phyloP scores from a whole-genome alignment of 2,329 filamentous ascomycete genomes.

The Geoglossum cookeanum region DNA sequence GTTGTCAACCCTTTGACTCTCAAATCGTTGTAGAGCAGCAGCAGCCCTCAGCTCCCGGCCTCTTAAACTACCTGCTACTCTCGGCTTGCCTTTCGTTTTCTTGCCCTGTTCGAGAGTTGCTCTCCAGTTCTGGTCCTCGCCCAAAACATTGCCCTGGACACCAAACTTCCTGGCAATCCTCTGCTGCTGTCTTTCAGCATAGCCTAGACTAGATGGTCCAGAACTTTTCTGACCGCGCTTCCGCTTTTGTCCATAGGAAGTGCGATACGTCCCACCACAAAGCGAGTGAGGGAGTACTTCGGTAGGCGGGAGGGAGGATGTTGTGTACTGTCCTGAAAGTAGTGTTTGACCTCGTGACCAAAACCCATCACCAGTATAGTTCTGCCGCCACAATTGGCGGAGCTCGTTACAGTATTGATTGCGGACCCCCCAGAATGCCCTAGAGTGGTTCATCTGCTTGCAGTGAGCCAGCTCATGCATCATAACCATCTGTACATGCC shows the following conservation, averaged over 20 bases:
- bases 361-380: slow-evolving; percentile 63
- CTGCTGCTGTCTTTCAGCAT: slow-evolving; percentile 54
- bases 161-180: slow-evolving; percentile 63
- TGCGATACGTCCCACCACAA: slow-evolving; percentile 61
- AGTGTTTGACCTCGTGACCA: slow-evolving; percentile 58
- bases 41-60: slow-evolving; percentile 59
- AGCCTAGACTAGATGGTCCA: slow-evolving; percentile 34
- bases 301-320: slow-evolving; percentile 28
- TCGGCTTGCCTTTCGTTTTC: slow-evolving; percentile 42
- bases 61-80: slow-evolving; percentile 54
- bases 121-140: slow-evolving; percentile 47
- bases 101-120: slow-evolving; percentile 47
- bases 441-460: slow-evolving; percentile 79
- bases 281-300: slow-evolving; percentile 50
- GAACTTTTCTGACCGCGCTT: slow-evolving; percentile 25
- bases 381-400: slow-evolving; percentile 46
- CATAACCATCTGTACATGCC: slow-evolving; percentile 86
- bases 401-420: slow-evolving; percentile 55
- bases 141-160: slow-evolving; percentile 45
- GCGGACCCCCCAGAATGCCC: slow-evolving; percentile 61
- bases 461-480: slow-evolving; percentile 82
- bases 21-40: slow-evolving; percentile 57
- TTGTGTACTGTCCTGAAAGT: slow-evolving; percentile 39
- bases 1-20: slow-evolving; percentile 19
- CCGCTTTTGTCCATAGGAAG: slow-evolving; percentile 30